Conservation (phyloP, 768 basidiomycete genomes). For the Mycena floridula region DNA sequence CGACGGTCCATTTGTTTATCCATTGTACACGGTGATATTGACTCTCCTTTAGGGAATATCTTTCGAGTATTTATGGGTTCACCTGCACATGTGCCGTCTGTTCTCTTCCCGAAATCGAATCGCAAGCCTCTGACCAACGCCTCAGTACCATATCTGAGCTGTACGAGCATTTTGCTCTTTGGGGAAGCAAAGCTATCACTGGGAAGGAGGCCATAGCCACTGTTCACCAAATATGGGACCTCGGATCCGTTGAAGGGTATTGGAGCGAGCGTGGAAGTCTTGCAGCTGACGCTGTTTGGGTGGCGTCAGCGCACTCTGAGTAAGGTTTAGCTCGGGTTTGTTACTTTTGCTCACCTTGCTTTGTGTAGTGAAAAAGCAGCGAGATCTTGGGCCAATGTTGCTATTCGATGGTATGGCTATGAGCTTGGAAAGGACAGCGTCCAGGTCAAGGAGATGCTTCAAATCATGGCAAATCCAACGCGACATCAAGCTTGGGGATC, state of each 20-base stretch:
- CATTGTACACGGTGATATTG: background rate
- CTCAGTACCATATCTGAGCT: constrained; percentile 38
- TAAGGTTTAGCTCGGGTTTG: constrained; percentile 27
- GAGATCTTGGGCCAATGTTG: constrained; percentile 42
- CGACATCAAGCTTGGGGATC: constrained; percentile 45
- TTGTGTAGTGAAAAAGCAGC: constrained; percentile 37
- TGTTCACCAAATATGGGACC: constrained; percentile 46
- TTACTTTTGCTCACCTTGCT: background rate
- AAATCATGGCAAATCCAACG: constrained; percentile 28
- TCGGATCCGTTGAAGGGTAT: constrained; percentile 60
- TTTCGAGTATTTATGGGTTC: constrained; percentile 50
- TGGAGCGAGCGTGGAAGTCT: constrained; percentile 59
- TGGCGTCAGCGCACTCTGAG: constrained; percentile 61
- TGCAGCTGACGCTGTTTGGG: constrained; percentile 53
- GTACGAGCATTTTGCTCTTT: constrained; percentile 39
- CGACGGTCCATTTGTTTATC: constrained; percentile 36
- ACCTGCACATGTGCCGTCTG: constrained; percentile 54
- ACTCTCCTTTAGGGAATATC: constrained; percentile 33
- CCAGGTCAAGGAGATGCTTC: constrained; percentile 35
- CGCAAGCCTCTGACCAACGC: constrained; percentile 45
- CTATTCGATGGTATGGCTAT: constrained; percentile 46
- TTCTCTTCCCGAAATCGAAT: constrained; percentile 42
- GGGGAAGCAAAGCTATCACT: constrained; percentile 38
- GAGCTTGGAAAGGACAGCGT: constrained; percentile 53
- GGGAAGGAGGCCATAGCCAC: constrained; percentile 44